phyloP scores from a whole-genome alignment of 805 yeast species.

The Hanseniaspora osmophila region DNA sequence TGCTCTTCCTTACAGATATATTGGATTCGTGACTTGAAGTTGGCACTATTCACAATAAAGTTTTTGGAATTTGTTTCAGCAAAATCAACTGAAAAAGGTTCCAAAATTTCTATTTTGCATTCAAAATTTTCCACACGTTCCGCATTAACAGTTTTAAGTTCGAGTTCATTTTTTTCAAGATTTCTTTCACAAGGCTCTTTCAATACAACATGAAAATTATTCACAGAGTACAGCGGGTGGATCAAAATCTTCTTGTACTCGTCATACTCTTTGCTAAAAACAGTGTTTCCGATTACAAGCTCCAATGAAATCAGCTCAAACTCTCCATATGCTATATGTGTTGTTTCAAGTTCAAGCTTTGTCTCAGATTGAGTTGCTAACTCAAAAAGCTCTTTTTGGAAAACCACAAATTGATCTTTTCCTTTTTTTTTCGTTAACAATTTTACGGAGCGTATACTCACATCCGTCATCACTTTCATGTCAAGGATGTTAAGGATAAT shows the following conservation, averaged over 20 bases:
- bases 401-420: slow-evolving; percentile 10
- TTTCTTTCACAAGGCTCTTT: not conserved
- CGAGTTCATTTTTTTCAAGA: slow-evolving; percentile 1
- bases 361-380: no score
- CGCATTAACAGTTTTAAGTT: not conserved
- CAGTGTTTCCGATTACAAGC: slow-evolving; percentile 14
- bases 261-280: slow-evolving; percentile 15
- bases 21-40: not conserved
- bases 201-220: slow-evolving; percentile 11
- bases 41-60: no score
- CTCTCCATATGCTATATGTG: slow-evolving; percentile 14
- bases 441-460: slow-evolving; percentile 13
- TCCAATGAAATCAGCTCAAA: slow-evolving; percentile 14
- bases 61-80: no score
- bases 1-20: not conserved
- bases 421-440: slow-evolving; percentile 10
- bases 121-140: not conserved
- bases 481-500: slow-evolving; percentile 9
- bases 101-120: not conserved
- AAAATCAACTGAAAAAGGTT: no score
- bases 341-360: slow-evolving; percentile 8
- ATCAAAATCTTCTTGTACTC: slow-evolving; percentile 5
- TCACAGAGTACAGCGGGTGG: slow-evolving; percentile 10
- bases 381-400: slow-evolving; percentile 3
- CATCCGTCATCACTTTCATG: slow-evolving; percentile 5